These are phyloP conservation scores for Primulina tabacum DNA, from an alignment of 257 asterid genomes.

Conservation along the genomic window DNA sequence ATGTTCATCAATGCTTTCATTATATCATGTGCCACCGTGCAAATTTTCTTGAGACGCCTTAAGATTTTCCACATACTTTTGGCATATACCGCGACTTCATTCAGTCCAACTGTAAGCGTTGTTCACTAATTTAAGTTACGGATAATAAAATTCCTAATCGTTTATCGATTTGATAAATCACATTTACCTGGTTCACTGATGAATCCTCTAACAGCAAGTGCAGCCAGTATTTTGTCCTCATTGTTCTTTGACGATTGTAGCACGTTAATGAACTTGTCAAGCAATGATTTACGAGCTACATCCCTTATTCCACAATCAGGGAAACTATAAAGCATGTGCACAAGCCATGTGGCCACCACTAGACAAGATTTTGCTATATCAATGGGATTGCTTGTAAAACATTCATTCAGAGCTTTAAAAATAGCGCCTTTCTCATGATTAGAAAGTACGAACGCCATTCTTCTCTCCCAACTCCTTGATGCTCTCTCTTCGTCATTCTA, in stretches of 20 bases:
- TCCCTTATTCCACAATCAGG: slow-evolving; percentile 69
- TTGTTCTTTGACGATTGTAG: slow-evolving; percentile 73
- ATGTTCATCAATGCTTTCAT: slow-evolving; percentile 69
- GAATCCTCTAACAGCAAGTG: slow-evolving; percentile 69
- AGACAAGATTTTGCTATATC: slow-evolving; percentile 69
- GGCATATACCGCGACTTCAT: slow-evolving; percentile 53
- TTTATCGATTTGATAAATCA: slow-evolving; percentile 2
- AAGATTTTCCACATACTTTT: slow-evolving; percentile 56
- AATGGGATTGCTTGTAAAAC: slow-evolving; percentile 60
- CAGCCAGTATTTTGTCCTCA: slow-evolving; percentile 72
- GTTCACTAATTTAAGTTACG: slow-evolving; percentile 15
- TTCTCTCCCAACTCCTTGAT: slow-evolving; percentile 58
- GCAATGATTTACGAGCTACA: slow-evolving; percentile 63
- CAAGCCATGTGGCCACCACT: slow-evolving; percentile 68
- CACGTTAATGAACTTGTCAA: slow-evolving; percentile 59
- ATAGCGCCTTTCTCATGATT: slow-evolving; percentile 70
- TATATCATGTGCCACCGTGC: slow-evolving; percentile 51
- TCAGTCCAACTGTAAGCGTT: slow-evolving; percentile 43
- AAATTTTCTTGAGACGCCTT: slow-evolving; percentile 61
- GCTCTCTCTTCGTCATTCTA: slow-evolving; percentile 76
- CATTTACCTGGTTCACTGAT: slow-evolving; percentile 54
- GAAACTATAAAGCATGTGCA: slow-evolving; percentile 60
- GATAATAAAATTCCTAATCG: neutral
- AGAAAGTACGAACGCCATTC: slow-evolving; percentile 63
- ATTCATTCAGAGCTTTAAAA: slow-evolving; percentile 67